A percentile compares a stretch with the other conserved stretches of the same genome.
Conservation (phyloP, 2,329 filamentous ascomycete genomes). For the Penicillium sp. region DNA sequence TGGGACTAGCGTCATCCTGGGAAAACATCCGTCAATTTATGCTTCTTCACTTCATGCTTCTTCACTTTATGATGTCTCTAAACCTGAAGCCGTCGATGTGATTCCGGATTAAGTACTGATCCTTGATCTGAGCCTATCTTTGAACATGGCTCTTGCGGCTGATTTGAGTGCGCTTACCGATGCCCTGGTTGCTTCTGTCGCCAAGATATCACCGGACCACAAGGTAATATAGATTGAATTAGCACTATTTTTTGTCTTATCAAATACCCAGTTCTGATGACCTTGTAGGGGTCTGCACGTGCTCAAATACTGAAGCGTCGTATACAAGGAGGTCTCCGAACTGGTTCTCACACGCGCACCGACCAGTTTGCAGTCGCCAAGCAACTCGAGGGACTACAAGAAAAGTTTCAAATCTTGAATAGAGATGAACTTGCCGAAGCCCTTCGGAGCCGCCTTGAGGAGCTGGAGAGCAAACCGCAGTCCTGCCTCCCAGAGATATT, state of each 20-base stretch:
- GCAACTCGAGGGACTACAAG: conserved; percentile 69
- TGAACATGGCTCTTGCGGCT: conserved; percentile 68
- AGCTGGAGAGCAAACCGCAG: conserved; percentile 54
- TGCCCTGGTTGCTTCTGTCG: conserved; percentile 66
- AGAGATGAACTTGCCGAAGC: conserved; percentile 77
- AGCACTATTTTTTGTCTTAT: not conserved
- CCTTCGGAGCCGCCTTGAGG: conserved; percentile 57
- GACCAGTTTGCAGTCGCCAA: conserved; percentile 73
- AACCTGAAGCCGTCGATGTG: not conserved
- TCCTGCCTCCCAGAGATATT: conserved; percentile 78
- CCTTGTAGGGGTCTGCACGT: conserved; percentile 29
- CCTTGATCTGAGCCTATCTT: not conserved
- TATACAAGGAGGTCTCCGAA: conserved; percentile 35
- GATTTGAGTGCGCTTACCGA: conserved; percentile 64
- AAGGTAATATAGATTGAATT: conserved; percentile 45
- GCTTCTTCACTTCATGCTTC: conserved; percentile 1
- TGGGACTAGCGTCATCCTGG: conserved; percentile 25
- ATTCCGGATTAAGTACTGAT: not conserved
- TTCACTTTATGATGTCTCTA: not conserved
- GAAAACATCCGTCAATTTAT: conserved; percentile 12
- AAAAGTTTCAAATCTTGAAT: conserved; percentile 79
- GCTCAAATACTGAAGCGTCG: conserved; percentile 33
- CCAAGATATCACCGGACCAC: conserved; percentile 48
- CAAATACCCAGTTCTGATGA: conserved; percentile 6
- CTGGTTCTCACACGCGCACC: conserved; percentile 59